Conservation (phyloP, 2,329 filamentous ascomycete species). For the Curvularia eragrostidis region DNA sequence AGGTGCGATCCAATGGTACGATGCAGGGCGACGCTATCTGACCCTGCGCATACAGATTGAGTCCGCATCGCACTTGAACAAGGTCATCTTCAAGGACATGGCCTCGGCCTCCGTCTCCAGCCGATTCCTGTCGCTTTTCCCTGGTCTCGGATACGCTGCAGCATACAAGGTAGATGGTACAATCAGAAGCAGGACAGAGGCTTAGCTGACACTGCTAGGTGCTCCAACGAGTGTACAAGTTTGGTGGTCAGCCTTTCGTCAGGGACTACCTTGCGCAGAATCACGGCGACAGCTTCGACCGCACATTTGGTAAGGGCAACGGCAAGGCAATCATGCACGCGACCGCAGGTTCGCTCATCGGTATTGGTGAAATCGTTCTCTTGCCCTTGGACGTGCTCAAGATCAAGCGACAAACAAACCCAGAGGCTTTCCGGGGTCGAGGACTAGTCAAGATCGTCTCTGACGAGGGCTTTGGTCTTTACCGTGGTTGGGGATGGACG, state of each 20-base stretch:
- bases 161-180: constrained; percentile 78
- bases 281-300: constrained; percentile 84
- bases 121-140: constrained; percentile 96
- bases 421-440: constrained; percentile 93
- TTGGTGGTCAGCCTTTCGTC: constrained; percentile 93
- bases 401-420: constrained; percentile 99
- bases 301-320: constrained; percentile 91
- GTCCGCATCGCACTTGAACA: constrained; percentile 72
- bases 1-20: constrained; percentile 53
- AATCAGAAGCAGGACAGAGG: background rate
- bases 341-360: constrained; percentile 91
- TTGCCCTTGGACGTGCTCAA: constrained; percentile 96
- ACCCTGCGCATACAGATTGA: constrained; percentile 57
- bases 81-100: constrained; percentile 92
- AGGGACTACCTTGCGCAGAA: constrained; percentile 84
- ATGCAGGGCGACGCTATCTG: constrained; percentile 16
- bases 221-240: constrained; percentile 97
- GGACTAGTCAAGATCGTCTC: constrained; percentile 87
- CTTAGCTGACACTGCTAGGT: constrained; percentile 59
- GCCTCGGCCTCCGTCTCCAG: constrained; percentile 71
- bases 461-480: constrained; percentile 94
- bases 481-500: constrained; percentile 97
- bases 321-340: constrained; percentile 99
- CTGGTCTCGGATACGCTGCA: constrained; percentile 94
- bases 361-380: constrained; percentile 95